Conservation (phyloP, 768 basidiomycete genomes). For the Xerocomellus amylosporus region DNA sequence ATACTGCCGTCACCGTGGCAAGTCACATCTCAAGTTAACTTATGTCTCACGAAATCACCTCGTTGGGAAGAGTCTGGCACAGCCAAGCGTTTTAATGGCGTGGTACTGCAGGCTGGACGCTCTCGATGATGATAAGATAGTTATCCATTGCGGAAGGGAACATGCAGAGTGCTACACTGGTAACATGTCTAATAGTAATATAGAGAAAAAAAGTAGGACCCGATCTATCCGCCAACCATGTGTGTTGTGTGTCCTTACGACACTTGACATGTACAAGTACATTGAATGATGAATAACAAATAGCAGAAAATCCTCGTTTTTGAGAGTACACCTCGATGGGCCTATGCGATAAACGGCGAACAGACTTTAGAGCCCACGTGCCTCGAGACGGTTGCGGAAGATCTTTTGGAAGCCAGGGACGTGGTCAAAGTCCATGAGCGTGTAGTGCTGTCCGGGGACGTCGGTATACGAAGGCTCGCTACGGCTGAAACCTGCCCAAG, state of each 20-base stretch:
- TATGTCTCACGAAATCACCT: too few species aligned
- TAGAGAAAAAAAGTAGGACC: not conserved
- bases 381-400: slow-evolving; percentile 25
- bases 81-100: too few species aligned
- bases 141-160: too few species aligned
- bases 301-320: too few species aligned
- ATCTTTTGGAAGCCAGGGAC: slow-evolving; percentile 31
- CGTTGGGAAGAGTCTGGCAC: too few species aligned
- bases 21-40: too few species aligned
- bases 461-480: slow-evolving; percentile 23
- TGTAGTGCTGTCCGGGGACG: slow-evolving; percentile 31
- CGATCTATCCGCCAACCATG: not conserved
- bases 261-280: not conserved
- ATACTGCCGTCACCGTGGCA: too few species aligned
- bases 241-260: not conserved
- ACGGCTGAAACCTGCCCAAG: slow-evolving; percentile 25
- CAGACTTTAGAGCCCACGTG: slow-evolving; percentile 21
- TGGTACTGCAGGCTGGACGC: too few species aligned
- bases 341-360: not conserved
- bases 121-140: too few species aligned
- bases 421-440: slow-evolving; percentile 33
- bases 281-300: not conserved
- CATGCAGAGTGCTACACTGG: too few species aligned
- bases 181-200: too few species aligned
- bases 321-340: not conserved